A percentile compares a stretch with the other conserved stretches of the same genome.
Conservation (phyloP, 2,329 filamentous ascomycete genomes). For the Emergomyces orientalis region DNA sequence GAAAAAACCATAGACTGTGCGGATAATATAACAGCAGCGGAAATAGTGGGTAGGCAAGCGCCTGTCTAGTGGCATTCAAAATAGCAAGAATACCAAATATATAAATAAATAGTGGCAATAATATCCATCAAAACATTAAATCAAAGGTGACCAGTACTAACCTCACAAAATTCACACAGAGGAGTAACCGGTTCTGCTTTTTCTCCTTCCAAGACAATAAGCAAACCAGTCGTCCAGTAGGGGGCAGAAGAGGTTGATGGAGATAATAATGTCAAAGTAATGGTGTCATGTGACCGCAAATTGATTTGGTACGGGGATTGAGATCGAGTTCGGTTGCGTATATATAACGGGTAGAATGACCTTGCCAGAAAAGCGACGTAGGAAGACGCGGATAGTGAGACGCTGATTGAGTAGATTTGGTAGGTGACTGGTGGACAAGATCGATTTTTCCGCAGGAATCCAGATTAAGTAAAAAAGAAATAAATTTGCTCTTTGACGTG, state of each 20-base stretch:
- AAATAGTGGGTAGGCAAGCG: not conserved
- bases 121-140: not conserved
- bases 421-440: not conserved
- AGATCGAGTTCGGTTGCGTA: not conserved
- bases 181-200: not conserved
- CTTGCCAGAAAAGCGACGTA: slow-evolving; percentile 3
- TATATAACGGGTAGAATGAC: not conserved
- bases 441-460: not conserved
- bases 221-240: slow-evolving; percentile 6
- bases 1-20: not conserved
- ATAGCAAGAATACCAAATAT: not conserved
- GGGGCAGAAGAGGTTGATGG: not conserved
- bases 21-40: not conserved
- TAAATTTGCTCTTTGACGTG: not conserved
- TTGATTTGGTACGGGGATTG: not conserved
- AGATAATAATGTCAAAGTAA: not conserved
- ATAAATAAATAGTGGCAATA: not conserved
- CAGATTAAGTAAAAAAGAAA: not conserved
- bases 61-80: not conserved
- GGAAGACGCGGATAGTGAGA: not conserved
- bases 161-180: not conserved
- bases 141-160: not conserved
- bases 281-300: slow-evolving; percentile 6
- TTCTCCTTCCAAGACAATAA: slow-evolving; percentile 1
- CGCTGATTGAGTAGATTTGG: not conserved